Evolutionary conservation across 805 yeast genomes (phyloP), one percentile per base, ranked within the genome.

Genomic region (Nakazawaea wyomingensis): DNA sequence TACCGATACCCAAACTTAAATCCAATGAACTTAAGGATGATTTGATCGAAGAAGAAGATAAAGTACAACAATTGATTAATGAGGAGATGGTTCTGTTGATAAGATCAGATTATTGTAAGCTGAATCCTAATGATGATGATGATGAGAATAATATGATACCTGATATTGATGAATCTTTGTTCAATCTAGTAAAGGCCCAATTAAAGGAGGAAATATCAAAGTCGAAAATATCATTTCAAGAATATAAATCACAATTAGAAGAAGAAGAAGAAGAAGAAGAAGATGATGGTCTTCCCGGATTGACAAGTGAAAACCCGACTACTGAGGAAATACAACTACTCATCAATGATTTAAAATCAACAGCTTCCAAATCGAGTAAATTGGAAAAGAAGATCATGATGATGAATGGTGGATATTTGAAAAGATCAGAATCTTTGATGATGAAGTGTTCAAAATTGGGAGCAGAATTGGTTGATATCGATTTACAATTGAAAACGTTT

Each of bases 41-140:
- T 24, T 24, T 24, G 27, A 19, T 18, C 28, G 19, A 3, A 31
- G 19, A 5, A 38, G 16, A n/a, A 13, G 27, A 34, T 42, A 9
- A 21, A 32, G 13, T 35, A 11, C n/a, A 38, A 2, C 22, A 41
- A 5, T 27, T 47, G 7, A 56, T 72, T 0, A 54, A 54, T 13
- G 38, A 44, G 2, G 77, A 72, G 46, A 47, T 69, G 37, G 38
- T 53, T 6, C 51, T 44, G 1, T 53, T 74, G n/a, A 56, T 73
- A 4, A 57, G 57, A 39, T 69, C 76, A 0, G 81, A 74, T 51
- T 65, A 57, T 39, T 46, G 61, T 4, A 67, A 60, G 48, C 45
- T 53, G 18, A n/a, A n/a, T n/a, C n/a, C n/a, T n/a, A n/a, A n/a
- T n/a, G 56, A 54, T 11, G 64, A 45, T 17, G 39, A 59, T 43